Evolutionary conservation across 495 filamentous ascomycete genomes (phyloP).

Genomic region (Aspergillus mulundensis): DNA sequence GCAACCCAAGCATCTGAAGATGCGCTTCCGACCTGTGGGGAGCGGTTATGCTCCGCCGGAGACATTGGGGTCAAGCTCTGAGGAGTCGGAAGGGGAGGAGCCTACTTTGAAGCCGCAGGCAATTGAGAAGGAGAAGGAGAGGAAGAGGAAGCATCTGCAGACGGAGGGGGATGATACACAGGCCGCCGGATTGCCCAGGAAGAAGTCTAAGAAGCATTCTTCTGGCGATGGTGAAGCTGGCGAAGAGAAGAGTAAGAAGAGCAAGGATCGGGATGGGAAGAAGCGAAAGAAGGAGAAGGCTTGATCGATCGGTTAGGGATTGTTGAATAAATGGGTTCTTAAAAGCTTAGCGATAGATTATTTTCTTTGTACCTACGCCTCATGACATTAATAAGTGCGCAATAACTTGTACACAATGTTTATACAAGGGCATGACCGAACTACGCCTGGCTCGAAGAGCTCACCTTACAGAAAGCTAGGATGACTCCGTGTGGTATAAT

Average conservation of each 20-base stretch:
- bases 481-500: no score
- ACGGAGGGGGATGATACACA: slow-evolving; percentile 35
- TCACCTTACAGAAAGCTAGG: no score
- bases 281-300: slow-evolving; percentile 44
- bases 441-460: no score
- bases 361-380: slow-evolving; percentile 7
- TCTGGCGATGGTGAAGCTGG: slow-evolving; percentile 19
- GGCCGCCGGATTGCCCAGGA: slow-evolving; percentile 26
- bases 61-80: slow-evolving; percentile 46
- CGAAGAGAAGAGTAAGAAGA: slow-evolving; percentile 38
- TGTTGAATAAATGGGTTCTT: background rate
- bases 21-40: slow-evolving; percentile 56
- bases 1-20: slow-evolving; percentile 57
- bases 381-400: background rate
- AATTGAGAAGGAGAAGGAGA: slow-evolving; percentile 29
- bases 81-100: slow-evolving; percentile 44
- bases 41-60: slow-evolving; percentile 42
- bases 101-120: slow-evolving; percentile 33
- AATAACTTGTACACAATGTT: background rate
- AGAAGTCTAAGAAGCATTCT: slow-evolving; percentile 45
- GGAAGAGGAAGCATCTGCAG: slow-evolving; percentile 40
- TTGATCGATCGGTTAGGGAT: background rate
- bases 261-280: slow-evolving; percentile 40
- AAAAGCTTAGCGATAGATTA: slow-evolving; percentile 12
- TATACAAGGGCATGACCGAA: no score